Percentiles rank a stretch among this genome's conserved stretches.
These are phyloP conservation scores for Tubosaeta sp. DNA, from an alignment of 768 basidiomycete genomes.

Conservation along the genomic window DNA sequence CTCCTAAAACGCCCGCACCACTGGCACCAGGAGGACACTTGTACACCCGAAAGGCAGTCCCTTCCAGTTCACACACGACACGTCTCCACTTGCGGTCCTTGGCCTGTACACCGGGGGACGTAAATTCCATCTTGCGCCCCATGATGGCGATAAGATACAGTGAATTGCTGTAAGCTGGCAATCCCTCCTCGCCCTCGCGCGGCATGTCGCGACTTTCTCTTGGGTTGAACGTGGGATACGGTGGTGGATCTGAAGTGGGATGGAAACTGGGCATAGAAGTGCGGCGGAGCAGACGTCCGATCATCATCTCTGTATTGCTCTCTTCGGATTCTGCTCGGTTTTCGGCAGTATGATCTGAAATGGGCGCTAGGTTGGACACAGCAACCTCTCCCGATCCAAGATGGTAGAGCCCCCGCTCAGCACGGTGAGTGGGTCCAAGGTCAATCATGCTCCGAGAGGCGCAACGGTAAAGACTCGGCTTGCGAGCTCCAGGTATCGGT, in stretches of 20 bases:
- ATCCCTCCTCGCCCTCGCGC: slow-evolving; percentile 78
- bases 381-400: slow-evolving; percentile 17
- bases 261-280: slow-evolving; percentile 71
- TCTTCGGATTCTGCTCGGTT: slow-evolving; percentile 15
- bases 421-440: slow-evolving; percentile 34
- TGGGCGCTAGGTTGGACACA: slow-evolving; percentile 7
- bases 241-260: slow-evolving; percentile 57
- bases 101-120: slow-evolving; percentile 77
- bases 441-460: slow-evolving; percentile 66
- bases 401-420: slow-evolving; percentile 21
- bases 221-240: slow-evolving; percentile 52
- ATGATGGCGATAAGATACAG: slow-evolving; percentile 79
- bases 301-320: slow-evolving; percentile 26
- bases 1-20: slow-evolving; percentile 53
- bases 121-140: slow-evolving; percentile 93
- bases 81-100: slow-evolving; percentile 90
- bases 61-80: slow-evolving; percentile 85
- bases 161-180: slow-evolving; percentile 79
- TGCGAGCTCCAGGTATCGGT: slow-evolving; percentile 10
- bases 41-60: slow-evolving; percentile 83
- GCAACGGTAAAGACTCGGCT: slow-evolving; percentile 52
- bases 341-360: slow-evolving; percentile 12
- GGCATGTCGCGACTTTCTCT: slow-evolving; percentile 29
- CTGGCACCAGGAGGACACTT: slow-evolving; percentile 40
- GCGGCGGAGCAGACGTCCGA: slow-evolving; percentile 46